Evolutionary conservation across 208 protist species (phyloP).

Genomic region (Leishmania tarentolae): DNA sequence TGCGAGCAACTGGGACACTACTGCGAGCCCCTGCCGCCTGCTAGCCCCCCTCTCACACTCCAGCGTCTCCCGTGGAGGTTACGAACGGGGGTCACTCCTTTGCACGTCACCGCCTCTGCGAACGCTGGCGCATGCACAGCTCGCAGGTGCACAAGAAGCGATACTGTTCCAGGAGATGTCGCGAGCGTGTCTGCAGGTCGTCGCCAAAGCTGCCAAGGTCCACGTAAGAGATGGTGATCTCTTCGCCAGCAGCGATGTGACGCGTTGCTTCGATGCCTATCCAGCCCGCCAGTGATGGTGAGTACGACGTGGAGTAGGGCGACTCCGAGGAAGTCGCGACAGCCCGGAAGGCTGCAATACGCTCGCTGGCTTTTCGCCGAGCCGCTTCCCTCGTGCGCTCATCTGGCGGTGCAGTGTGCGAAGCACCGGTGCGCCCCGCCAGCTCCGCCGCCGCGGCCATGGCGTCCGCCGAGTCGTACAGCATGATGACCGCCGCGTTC

Average conservation of each 20-base stretch:
- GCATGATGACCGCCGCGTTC: conserved; percentile 66
- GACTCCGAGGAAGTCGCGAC: conserved; percentile 18
- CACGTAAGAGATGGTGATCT: conserved; percentile 87
- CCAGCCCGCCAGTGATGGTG: conserved; percentile 16
- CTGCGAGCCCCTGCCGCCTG: not conserved
- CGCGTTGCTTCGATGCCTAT: conserved; percentile 58
- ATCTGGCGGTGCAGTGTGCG: not conserved
- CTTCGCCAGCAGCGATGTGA: conserved; percentile 66
- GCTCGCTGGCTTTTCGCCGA: conserved; percentile 2
- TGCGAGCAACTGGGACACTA: not conserved
- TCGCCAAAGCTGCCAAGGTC: conserved; percentile 51
- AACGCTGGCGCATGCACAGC: conserved; percentile 47
- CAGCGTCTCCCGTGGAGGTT: not conserved
- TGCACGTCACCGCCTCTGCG: conserved; percentile 9
- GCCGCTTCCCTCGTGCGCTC: conserved; percentile 5
- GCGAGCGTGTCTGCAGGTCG: conserved; percentile 42
- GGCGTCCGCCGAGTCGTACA: conserved; percentile 30
- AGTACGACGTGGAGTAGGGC: conserved; percentile 20
- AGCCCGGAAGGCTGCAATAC: conserved; percentile 19
- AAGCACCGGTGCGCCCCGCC: not conserved
- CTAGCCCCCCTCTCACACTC: not conserved
- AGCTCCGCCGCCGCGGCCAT: conserved; percentile 11
- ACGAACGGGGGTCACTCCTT: not conserved
- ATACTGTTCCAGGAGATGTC: conserved; percentile 64
- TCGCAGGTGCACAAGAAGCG: conserved; percentile 72